These are phyloP conservation scores for Termitomyces heimii DNA, from an alignment of 768 basidiomycete genomes.

Conservation along the genomic window DNA sequence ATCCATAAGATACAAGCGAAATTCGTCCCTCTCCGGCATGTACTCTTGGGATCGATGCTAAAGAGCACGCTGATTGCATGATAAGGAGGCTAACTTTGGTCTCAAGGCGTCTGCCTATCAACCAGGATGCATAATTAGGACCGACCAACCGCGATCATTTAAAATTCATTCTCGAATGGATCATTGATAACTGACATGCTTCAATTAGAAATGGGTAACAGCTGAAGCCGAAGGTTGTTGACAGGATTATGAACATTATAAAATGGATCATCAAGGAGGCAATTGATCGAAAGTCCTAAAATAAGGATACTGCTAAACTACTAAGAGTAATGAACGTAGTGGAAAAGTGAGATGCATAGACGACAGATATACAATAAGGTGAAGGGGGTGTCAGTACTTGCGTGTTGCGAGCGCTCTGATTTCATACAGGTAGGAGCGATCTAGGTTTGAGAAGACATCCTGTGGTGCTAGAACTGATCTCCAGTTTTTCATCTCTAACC, in stretches of 20 bases:
- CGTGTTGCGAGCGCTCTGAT: constrained; percentile 84
- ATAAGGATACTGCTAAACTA: constrained; percentile 15
- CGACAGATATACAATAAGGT: constrained; percentile 6
- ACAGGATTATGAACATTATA: neutral
- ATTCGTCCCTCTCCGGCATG: constrained; percentile 54
- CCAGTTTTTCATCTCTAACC: constrained; percentile 84
- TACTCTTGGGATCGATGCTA: constrained; percentile 21
- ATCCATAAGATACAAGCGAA: constrained; percentile 43
- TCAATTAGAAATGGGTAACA: neutral
- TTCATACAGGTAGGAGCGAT: constrained; percentile 68
- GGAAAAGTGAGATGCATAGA: constrained; percentile 7
- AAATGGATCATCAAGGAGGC: constrained; percentile 19
- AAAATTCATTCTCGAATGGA: neutral
- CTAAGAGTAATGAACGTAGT: constrained; percentile 11
- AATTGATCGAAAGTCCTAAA: constrained; percentile 16
- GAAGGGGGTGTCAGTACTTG: constrained; percentile 47
- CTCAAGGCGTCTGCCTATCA: neutral
- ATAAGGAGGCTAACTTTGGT: constrained; percentile 3
- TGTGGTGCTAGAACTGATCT: constrained; percentile 29
- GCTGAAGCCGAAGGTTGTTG: too few species aligned
- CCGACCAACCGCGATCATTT: neutral
- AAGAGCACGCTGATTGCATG: constrained; percentile 6
- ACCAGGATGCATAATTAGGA: neutral
- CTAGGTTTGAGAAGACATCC: constrained; percentile 38
- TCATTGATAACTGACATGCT: neutral